phyloP scores from a whole-genome alignment of 352 stramenopile genomes.

The Aphanomyces euteiches region DNA sequence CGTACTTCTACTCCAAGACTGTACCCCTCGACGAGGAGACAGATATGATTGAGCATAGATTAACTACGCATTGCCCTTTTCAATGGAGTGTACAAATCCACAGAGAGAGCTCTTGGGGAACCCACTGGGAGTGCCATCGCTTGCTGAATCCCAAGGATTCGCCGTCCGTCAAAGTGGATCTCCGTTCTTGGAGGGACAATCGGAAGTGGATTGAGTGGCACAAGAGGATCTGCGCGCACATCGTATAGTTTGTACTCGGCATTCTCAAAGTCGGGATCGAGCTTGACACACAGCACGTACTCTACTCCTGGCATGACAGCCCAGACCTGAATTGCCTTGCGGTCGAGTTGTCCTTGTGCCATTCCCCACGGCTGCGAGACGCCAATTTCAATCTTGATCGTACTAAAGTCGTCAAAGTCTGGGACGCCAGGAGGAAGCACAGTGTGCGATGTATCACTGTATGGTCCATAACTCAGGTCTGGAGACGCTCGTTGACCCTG shows the following conservation, averaged over 20 bases:
- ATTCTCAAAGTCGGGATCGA: no score
- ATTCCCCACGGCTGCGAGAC: constrained; percentile 37
- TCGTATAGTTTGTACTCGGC: no score
- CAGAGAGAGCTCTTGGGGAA: constrained; percentile 37
- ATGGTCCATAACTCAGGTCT: constrained; percentile 40
- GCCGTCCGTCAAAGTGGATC: constrained; percentile 40
- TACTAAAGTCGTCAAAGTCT: constrained; percentile 40
- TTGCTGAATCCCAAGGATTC: constrained; percentile 37
- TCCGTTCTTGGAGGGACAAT: constrained; percentile 40
- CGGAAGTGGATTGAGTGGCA: constrained; percentile 34
- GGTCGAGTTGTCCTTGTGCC: no score
- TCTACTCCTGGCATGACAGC: constrained; percentile 42
- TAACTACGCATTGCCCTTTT: no score
- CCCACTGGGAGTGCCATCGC: constrained; percentile 35
- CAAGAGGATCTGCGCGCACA: no score
- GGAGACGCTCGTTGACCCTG: constrained; percentile 34
- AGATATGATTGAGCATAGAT: no score
- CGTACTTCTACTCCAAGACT: no score
- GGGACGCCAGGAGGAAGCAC: constrained; percentile 41
- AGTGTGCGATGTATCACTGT: constrained; percentile 33
- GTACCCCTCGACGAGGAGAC: no score
- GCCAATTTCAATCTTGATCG: constrained; percentile 42
- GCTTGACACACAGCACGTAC: constrained; percentile 37
- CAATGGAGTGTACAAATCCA: constrained; percentile 41
- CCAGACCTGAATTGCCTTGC: constrained; percentile 27